phyloP scores from a whole-genome alignment of 371 early-diverging fungal species.

The Zopfochytrium polystomum region DNA sequence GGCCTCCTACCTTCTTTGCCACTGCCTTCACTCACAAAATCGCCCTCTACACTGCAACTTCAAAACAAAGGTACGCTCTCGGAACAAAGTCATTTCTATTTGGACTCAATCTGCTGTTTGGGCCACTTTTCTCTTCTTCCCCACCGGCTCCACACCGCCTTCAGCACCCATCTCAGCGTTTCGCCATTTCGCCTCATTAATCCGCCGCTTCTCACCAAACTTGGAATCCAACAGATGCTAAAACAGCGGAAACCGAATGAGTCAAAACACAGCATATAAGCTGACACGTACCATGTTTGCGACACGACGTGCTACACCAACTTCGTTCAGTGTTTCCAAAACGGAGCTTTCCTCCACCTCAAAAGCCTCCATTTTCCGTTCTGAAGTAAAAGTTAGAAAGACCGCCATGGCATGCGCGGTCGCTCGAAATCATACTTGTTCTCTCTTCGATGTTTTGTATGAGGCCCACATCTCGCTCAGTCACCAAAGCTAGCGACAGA shows the following conservation, averaged over 20 bases:
- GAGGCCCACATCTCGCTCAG: constrained; percentile 88
- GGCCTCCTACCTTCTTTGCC: too few species aligned
- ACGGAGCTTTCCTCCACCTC: constrained; percentile 76
- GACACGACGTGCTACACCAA: constrained; percentile 81
- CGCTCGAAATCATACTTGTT: constrained; percentile 41
- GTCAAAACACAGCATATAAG: too few species aligned
- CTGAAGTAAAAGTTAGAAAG: constrained; percentile 37
- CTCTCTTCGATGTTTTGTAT: constrained; percentile 84
- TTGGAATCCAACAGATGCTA: constrained; percentile 38
- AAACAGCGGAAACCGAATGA: too few species aligned
- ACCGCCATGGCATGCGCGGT: background rate
- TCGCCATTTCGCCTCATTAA: constrained; percentile 16
- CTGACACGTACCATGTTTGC: too few species aligned
- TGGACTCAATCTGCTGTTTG: too few species aligned
- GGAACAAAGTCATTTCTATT: too few species aligned
- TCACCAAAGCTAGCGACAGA: constrained; percentile 84
- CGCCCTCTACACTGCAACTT: too few species aligned
- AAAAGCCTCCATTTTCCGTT: constrained; percentile 75
- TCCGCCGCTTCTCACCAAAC: constrained; percentile 36
- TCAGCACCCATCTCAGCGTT: too few species aligned
- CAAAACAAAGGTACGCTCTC: too few species aligned
- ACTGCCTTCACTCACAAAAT: too few species aligned
- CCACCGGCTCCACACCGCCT: too few species aligned
- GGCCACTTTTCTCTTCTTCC: too few species aligned
- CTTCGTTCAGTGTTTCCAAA: constrained; percentile 75